Conservation (phyloP, 2,329 filamentous ascomycete genomes). For the Paraconiothyrium sp. region DNA sequence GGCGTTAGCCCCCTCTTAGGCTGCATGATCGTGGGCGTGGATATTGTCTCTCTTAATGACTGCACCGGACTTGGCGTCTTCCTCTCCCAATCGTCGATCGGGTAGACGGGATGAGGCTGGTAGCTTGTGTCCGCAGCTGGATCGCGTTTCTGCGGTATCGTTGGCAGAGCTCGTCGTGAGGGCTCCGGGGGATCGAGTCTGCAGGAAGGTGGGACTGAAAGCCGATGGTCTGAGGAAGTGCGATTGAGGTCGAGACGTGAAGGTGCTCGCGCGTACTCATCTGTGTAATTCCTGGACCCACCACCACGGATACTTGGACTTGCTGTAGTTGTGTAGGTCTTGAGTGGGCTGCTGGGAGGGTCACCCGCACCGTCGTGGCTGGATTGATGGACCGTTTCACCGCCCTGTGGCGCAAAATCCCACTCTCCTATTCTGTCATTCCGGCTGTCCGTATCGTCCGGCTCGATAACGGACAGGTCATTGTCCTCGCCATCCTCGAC, state of each 20-base stretch:
- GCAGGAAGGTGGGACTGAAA: conserved; percentile 38
- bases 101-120: conserved; percentile 35
- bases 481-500: conserved; percentile 28
- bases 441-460: conserved; percentile 15
- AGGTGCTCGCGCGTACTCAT: conserved; percentile 9
- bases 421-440: background rate
- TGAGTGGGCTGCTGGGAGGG: conserved; percentile 13
- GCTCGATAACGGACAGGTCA: conserved; percentile 40
- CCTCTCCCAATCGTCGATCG: conserved; percentile 36
- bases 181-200: conserved; percentile 27
- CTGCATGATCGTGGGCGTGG: conserved; percentile 31
- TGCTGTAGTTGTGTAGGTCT: conserved; percentile 28
- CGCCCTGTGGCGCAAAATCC: background rate
- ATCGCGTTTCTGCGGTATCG: conserved; percentile 31
- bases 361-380: background rate
- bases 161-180: conserved; percentile 22
- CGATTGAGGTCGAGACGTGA: conserved; percentile 17
- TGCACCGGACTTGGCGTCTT: conserved; percentile 42
- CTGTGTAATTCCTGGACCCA: conserved; percentile 1
- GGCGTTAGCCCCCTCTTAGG: conserved; percentile 23
- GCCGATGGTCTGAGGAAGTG: conserved; percentile 25
- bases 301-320: conserved; percentile 15
- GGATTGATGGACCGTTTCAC: background rate
- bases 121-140: conserved; percentile 28
- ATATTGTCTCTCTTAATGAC: conserved; percentile 29